phyloP scores from a whole-genome alignment of 208 protist species.

The Acanthamoeba castellanii region DNA sequence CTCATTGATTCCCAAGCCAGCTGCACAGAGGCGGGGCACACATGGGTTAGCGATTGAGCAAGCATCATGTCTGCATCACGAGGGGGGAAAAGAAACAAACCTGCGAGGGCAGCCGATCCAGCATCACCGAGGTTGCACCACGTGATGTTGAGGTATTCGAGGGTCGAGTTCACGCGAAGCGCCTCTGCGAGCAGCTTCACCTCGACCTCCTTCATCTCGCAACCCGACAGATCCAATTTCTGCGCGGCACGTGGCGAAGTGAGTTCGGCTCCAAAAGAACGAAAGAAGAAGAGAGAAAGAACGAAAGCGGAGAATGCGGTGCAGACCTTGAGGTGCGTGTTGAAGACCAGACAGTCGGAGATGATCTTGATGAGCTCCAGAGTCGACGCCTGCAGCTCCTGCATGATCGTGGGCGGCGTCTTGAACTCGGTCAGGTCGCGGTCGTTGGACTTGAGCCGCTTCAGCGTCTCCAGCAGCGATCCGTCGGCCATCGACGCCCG shows the following conservation, averaged over 20 bases:
- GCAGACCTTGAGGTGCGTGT: slow-evolving; percentile 60
- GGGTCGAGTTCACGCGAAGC: slow-evolving; percentile 40
- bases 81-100: background rate
- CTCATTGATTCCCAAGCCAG: slow-evolving; percentile 24
- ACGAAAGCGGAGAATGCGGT: background rate
- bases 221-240: slow-evolving; percentile 64
- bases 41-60: background rate
- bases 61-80: too few species aligned
- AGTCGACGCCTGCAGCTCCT: slow-evolving; percentile 17
- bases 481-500: background rate
- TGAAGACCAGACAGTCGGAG: slow-evolving; percentile 61
- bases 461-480: slow-evolving; percentile 10
- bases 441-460: slow-evolving; percentile 63
- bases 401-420: slow-evolving; percentile 24
- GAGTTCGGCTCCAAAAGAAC: background rate
- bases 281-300: background rate
- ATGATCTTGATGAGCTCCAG: slow-evolving; percentile 54
- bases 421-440: slow-evolving; percentile 30
- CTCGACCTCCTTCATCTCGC: slow-evolving; percentile 51
- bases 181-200: slow-evolving; percentile 26
- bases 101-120: background rate
- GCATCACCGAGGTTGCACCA: slow-evolving; percentile 48
- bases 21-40: background rate
- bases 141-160: slow-evolving; percentile 34
- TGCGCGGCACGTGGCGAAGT: background rate